Conservation (phyloP, 73 alveolate species). For the Blepharisma japonicum region DNA sequence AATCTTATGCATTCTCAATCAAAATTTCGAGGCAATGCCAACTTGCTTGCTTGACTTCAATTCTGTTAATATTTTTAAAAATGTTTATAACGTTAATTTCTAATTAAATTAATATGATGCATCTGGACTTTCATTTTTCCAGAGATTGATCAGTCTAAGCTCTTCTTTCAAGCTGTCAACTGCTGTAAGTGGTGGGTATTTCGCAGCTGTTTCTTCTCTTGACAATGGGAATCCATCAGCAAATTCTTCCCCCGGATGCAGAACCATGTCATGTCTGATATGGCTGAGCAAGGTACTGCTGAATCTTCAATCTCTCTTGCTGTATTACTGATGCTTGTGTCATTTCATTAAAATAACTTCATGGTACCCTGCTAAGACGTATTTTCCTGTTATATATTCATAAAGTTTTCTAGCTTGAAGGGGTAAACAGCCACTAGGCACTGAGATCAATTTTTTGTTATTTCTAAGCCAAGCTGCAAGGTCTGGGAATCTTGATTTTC, state of each 20-base stretch:
- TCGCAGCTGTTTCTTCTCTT: constrained; percentile 48
- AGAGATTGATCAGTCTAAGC: constrained; percentile 58
- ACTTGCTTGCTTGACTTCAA: too few species aligned
- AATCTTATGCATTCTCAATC: too few species aligned
- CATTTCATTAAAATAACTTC: constrained; percentile 70
- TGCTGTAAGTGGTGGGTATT: constrained; percentile 52
- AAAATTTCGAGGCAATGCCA: too few species aligned
- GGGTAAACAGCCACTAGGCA: constrained; percentile 67
- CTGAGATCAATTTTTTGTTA: constrained; percentile 53
- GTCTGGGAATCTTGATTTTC: constrained; percentile 77
- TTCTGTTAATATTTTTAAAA: too few species aligned
- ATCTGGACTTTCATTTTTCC: neutral
- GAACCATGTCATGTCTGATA: constrained; percentile 65
- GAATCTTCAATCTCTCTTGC: constrained; percentile 69
- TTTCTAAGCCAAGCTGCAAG: constrained; percentile 69
- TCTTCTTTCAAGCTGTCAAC: constrained; percentile 66
- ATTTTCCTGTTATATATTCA: constrained; percentile 83
- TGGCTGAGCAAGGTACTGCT: constrained; percentile 83
- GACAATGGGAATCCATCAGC: constrained; percentile 29
- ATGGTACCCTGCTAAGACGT: constrained; percentile 79
- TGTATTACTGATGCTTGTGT: constrained; percentile 45
- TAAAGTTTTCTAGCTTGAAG: constrained; percentile 74
- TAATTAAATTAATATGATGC: too few species aligned
- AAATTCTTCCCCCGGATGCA: constrained; percentile 70
- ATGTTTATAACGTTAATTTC: too few species aligned